Evolutionary conservation across 176 grass and related monocot species (phyloP), one percentile per base, ranked within the genome.

Genomic region (Rhynchospora breviuscula): DNA sequence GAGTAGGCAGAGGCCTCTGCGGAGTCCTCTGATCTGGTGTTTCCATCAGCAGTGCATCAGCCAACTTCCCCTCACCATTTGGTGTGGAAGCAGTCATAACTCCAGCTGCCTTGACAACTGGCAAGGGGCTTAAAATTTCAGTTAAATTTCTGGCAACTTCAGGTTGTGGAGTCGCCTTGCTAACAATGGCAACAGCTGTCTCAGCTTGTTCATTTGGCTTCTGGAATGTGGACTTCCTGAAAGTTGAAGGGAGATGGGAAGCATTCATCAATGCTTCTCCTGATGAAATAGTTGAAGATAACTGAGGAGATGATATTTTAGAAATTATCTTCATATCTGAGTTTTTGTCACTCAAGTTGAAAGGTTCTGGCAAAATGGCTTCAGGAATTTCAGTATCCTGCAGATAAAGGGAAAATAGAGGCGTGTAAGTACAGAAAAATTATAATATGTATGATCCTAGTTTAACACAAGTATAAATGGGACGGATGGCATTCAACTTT

Each of bases 351-450:
- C 40, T 81, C 54, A 66, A 70, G 88, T 87, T 96, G 65, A 99
- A 99, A 53, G 89, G 97, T 70, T 99, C 93, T 69, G 97, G 97
- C 89, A 99, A 84, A 40, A 80, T 82, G 64, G 89, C 93, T 86
- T 96, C 84, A 49, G 93, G 97, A 75, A 99, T 79, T 25, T 95
- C 89, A 58, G 83, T 90, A 77, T 53, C 81, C 97, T 99, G 87
- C 60, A 88, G 17, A 10, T 5, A 63, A 82, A 66, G 53, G 46
- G 40, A 21, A 31, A 52, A 29, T 23, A 3, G 13, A 85, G 4
- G 14, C 54, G 4, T 49, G 49, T 45, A 74, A 15, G 18, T 3
- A 15, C 40, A 61, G 29, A 35, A 33, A 15, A 13, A 7, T 33
- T 31, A 12, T 23, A 73, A 25, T 44, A 52, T 13, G 52, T 10